Percentiles rank a stretch among this genome's conserved stretches.
phyloP scores from a whole-genome alignment of 495 filamentous ascomycete genomes.

The Hypoxylon rickii region DNA sequence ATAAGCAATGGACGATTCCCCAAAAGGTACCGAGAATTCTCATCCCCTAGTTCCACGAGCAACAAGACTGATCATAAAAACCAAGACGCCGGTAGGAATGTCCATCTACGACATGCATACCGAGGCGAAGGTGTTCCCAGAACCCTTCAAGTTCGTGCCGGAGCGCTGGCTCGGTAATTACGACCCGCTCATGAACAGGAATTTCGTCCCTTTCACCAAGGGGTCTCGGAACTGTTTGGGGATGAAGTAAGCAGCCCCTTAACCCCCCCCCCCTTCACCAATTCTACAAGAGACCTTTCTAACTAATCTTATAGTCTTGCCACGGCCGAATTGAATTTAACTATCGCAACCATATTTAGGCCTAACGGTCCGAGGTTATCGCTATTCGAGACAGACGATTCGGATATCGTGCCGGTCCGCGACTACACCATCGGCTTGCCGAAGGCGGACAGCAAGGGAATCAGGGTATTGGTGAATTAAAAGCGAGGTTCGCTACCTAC shows the following conservation, averaged over 20 bases:
- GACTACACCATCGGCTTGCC: neutral
- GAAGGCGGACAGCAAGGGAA: neutral
- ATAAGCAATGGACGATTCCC: neutral
- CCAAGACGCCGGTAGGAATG: neutral
- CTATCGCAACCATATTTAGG: neutral
- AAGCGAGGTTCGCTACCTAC: too few species aligned
- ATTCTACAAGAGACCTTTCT: neutral
- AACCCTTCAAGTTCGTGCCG: neutral
- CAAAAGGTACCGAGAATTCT: too few species aligned
- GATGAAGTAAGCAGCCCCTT: neutral
- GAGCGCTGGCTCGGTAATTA: neutral
- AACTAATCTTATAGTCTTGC: neutral
- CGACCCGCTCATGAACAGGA: neutral
- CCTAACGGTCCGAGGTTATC: neutral
- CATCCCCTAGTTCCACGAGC: too few species aligned
- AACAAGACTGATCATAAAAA: too few species aligned
- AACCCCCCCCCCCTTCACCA: neutral
- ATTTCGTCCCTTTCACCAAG: neutral
- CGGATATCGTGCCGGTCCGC: neutral
- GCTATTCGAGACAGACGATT: neutral
- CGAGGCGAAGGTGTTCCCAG: neutral
- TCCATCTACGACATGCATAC: neutral
- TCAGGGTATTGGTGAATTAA: neutral
- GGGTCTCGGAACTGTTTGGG: neutral
- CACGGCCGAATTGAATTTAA: neutral